A percentile compares a stretch with the other conserved stretches of the same genome.
These are phyloP conservation scores for Iris macrosiphon DNA, from an alignment of 106 monocot genomes.

Conservation along the genomic window DNA sequence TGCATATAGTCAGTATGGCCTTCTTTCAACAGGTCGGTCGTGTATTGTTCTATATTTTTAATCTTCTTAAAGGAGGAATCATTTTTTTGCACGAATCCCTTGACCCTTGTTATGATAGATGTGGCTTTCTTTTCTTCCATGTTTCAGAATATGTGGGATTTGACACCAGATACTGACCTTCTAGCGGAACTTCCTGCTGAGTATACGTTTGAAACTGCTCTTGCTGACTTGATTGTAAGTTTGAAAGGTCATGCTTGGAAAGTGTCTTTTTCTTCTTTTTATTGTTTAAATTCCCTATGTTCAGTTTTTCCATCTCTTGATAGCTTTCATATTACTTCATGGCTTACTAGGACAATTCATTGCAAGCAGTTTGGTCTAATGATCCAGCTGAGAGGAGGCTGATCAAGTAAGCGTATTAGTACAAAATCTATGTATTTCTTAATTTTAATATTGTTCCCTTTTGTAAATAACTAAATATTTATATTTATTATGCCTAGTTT, in stretches of 20 bases:
- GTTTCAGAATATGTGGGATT: conserved; percentile 43
- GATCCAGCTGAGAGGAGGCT: conserved; percentile 12
- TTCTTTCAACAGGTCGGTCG: no score
- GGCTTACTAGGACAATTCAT: conserved; percentile 21
- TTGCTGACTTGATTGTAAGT: conserved; percentile 34
- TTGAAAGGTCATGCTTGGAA: neutral
- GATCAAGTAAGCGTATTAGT: conserved; percentile 21
- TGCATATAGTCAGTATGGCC: neutral
- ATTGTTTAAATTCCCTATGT: neutral
- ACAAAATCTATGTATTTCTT: no score
- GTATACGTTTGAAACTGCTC: conserved; percentile 33
- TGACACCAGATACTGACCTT: conserved; percentile 30
- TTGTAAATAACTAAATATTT: no score
- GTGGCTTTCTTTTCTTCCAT: neutral
- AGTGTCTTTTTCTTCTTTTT: neutral
- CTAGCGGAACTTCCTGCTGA: conserved; percentile 35
- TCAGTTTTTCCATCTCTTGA: neutral
- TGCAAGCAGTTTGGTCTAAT: conserved; percentile 42
- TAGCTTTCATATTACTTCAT: neutral
- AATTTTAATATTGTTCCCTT: neutral
- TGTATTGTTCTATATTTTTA: no score
- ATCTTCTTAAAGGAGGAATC: no score
- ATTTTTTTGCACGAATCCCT: neutral
- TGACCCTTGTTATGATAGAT: neutral
- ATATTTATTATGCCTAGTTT: no score